These are phyloP conservation scores for Clavulina sp. DNA, from an alignment of 768 basidiomycete genomes.

Conservation along the genomic window DNA sequence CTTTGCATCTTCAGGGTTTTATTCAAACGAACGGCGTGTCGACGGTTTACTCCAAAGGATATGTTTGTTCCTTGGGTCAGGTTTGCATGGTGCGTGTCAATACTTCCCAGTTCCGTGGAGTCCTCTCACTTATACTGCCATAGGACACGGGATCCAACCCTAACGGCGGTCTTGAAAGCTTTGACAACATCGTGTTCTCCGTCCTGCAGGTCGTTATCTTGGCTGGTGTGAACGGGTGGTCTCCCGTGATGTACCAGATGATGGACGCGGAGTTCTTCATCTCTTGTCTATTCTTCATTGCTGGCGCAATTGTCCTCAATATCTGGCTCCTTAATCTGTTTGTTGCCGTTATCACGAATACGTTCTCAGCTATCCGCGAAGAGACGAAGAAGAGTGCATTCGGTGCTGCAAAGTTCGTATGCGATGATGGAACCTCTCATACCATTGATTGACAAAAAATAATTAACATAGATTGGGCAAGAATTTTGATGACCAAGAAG, in stretches of 20 bases:
- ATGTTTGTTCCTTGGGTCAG: constrained; percentile 76
- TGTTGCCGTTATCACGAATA: constrained; percentile 90
- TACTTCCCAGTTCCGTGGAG: neutral
- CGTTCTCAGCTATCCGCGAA: constrained; percentile 71
- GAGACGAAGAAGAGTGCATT: constrained; percentile 87
- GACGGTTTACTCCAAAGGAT: constrained; percentile 48
- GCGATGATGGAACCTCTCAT: too few species aligned
- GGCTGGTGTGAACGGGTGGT: constrained; percentile 69
- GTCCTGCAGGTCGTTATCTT: constrained; percentile 73
- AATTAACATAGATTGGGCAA: too few species aligned
- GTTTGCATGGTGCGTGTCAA: constrained; percentile 43
- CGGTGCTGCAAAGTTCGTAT: constrained; percentile 36
- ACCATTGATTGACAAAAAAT: too few species aligned
- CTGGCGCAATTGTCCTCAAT: constrained; percentile 71
- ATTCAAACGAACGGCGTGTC: constrained; percentile 23
- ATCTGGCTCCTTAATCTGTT: constrained; percentile 89
- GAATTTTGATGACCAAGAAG: constrained; percentile 31
- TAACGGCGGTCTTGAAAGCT: constrained; percentile 45
- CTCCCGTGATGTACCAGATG: constrained; percentile 68
- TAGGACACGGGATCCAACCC: constrained; percentile 52
- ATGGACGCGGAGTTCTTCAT: constrained; percentile 81
- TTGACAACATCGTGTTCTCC: constrained; percentile 74
- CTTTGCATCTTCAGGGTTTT: constrained; percentile 30
- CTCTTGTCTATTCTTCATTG: constrained; percentile 77
- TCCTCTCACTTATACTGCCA: neutral